Conservation (phyloP, 2,329 filamentous ascomycete genomes). For the Colletotrichum tofieldiae region DNA sequence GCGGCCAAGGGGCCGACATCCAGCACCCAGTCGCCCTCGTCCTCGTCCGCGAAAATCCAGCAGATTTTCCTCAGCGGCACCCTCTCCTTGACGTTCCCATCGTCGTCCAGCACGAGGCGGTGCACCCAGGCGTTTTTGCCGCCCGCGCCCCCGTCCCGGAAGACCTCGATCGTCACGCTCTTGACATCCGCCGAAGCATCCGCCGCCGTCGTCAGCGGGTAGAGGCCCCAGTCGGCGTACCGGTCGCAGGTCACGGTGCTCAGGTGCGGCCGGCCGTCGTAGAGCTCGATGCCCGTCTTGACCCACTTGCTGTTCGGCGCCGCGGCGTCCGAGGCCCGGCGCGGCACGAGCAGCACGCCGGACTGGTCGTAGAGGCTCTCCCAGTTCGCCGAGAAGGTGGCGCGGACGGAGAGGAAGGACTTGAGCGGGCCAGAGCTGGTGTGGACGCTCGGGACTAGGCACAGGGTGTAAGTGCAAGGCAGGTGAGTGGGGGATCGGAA, state of each 20-base stretch:
- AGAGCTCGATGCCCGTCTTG: slow-evolving; percentile 85
- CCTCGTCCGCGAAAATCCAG: slow-evolving; percentile 76
- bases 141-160: slow-evolving; percentile 66
- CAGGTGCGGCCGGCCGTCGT: slow-evolving; percentile 73
- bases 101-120: slow-evolving; percentile 64
- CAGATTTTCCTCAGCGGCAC: slow-evolving; percentile 79
- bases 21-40: slow-evolving; percentile 65
- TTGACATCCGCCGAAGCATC: slow-evolving; percentile 32
- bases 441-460: slow-evolving; percentile 47
- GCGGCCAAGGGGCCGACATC: slow-evolving; percentile 79
- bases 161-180: slow-evolving; percentile 59
- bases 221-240: slow-evolving; percentile 84
- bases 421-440: slow-evolving; percentile 62
- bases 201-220: slow-evolving; percentile 58
- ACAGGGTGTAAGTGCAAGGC: slow-evolving; percentile 34
- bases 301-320: slow-evolving; percentile 74
- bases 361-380: slow-evolving; percentile 57
- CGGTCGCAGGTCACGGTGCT: slow-evolving; percentile 80
- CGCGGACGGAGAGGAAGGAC: slow-evolving; percentile 72
- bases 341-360: slow-evolving; percentile 56
- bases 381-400: slow-evolving; percentile 76
- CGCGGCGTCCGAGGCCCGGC: slow-evolving; percentile 49
- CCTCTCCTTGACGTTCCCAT: slow-evolving; percentile 54
- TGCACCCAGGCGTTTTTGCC: slow-evolving; percentile 81
- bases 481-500: not conserved